A percentile compares a stretch with the other conserved stretches of the same genome.
phyloP scores from a whole-genome alignment of 768 basidiomycete species.

The Tremella mesenterica region DNA sequence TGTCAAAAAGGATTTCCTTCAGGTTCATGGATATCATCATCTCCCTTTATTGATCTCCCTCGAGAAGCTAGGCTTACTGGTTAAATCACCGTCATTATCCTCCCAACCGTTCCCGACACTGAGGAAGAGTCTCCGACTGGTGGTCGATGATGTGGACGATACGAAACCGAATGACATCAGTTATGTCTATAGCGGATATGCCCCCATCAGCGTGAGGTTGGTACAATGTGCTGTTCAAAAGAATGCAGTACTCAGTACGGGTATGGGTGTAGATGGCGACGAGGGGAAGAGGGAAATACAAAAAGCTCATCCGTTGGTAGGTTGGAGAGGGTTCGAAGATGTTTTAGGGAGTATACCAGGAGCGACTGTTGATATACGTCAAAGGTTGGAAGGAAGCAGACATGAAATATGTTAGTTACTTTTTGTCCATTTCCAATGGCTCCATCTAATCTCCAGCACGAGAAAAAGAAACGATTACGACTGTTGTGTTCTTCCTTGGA shows the following conservation, averaged over 20 bases:
- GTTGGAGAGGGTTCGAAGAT: conserved; percentile 98
- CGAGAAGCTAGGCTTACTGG: conserved; percentile 47
- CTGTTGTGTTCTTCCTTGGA: conserved; percentile 91
- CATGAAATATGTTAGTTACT: conserved; percentile 10
- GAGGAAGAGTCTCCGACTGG: conserved; percentile 76
- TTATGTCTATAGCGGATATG: conserved; percentile 94
- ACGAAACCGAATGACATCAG: conserved; percentile 76
- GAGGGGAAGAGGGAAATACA: conserved; percentile 50
- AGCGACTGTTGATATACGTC: conserved; percentile 66
- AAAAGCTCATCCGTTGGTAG: conserved; percentile 78
- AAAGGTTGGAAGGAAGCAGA: conserved; percentile 29
- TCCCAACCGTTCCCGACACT: conserved; percentile 60
- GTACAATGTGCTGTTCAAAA: conserved; percentile 91
- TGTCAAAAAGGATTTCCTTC: conserved; percentile 83
- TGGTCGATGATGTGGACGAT: conserved; percentile 72
- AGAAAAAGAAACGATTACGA: conserved; percentile 62
- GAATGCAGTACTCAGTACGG: conserved; percentile 58
- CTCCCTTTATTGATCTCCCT: conserved; percentile 47
- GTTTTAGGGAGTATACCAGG: conserved; percentile 73
- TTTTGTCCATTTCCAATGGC: not conserved
- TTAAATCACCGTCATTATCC: conserved; percentile 55
- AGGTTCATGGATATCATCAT: conserved; percentile 64
- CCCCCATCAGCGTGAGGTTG: conserved; percentile 81
- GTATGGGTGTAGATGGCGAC: conserved; percentile 6
- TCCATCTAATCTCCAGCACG: not conserved